These are phyloP conservation scores for Gaultheria prostrata DNA, from an alignment of 148 eudicot genomes.

Conservation along the genomic window DNA sequence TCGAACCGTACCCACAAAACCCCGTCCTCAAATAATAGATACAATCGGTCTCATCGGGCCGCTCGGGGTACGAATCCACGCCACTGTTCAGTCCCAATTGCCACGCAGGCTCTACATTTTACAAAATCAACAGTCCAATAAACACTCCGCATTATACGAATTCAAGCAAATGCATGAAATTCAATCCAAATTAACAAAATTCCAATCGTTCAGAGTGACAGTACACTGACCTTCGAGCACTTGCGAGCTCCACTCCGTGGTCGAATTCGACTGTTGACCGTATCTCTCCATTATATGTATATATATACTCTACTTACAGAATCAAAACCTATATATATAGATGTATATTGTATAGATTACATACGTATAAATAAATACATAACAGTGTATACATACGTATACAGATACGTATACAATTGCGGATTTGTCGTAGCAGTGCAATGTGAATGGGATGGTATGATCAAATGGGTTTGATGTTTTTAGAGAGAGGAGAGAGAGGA, in stretches of 20 bases:
- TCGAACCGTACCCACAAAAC: constrained; percentile 70
- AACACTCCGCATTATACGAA: constrained; percentile 23
- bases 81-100: constrained; percentile 52
- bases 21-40: constrained; percentile 70
- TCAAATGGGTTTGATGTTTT: constrained; percentile 8
- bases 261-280: constrained; percentile 20
- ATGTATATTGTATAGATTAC: not conserved
- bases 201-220: not conserved
- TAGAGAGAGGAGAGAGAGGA: not conserved
- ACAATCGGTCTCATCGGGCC: constrained; percentile 83
- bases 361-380: not conserved
- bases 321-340: constrained; percentile 1
- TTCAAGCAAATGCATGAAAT: constrained; percentile 16
- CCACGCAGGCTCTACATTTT: constrained; percentile 71
- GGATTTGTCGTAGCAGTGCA: not conserved
- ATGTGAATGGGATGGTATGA: constrained; percentile 4
- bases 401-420: not conserved
- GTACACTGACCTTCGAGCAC: constrained; percentile 25
- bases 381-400: not conserved
- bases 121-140: constrained; percentile 23
- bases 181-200: not conserved
- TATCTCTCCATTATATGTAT: constrained; percentile 21
- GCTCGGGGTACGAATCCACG: constrained; percentile 59
- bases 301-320: not conserved
- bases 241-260: constrained; percentile 12